Conservation (phyloP, 805 yeast genomes). For the Candida vartiovaarae region DNA sequence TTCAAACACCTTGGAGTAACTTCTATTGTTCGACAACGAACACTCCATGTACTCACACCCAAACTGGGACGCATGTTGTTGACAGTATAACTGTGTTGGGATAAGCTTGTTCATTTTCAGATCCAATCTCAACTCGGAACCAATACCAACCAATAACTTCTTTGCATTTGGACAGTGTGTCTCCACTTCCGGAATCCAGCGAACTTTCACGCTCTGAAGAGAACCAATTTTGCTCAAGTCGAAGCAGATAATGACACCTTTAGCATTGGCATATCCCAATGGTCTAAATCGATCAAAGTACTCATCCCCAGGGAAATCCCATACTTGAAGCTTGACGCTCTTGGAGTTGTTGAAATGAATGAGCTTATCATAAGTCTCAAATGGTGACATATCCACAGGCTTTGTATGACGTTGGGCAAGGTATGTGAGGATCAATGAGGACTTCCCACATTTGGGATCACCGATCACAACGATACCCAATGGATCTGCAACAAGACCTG, state of each 20-base stretch:
- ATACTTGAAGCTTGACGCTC: slow-evolving; percentile 27
- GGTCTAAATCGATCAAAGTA: slow-evolving; percentile 36
- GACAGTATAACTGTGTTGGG: slow-evolving; percentile 23
- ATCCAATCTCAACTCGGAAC: slow-evolving; percentile 30
- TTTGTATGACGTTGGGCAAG: slow-evolving; percentile 9
- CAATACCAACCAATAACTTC: slow-evolving; percentile 31
- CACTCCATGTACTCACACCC: slow-evolving; percentile 32
- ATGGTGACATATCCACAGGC: slow-evolving; percentile 5
- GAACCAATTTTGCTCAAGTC: slow-evolving; percentile 27
- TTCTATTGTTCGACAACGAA: slow-evolving; percentile 17
- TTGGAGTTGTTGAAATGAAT: slow-evolving; percentile 14
- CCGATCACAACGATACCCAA: slow-evolving; percentile 18
- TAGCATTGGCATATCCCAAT: slow-evolving; percentile 33
- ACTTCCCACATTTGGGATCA: slow-evolving; percentile 23
- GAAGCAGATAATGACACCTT: slow-evolving; percentile 33
- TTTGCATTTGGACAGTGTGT: slow-evolving; percentile 32
- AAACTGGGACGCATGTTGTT: slow-evolving; percentile 25
- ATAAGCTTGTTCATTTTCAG: slow-evolving; percentile 17
- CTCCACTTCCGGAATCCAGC: slow-evolving; percentile 38
- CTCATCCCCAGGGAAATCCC: slow-evolving; percentile 36
- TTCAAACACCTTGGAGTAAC: slow-evolving; percentile 16
- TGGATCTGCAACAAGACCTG: too few relatives aligned
- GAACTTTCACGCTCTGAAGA: slow-evolving; percentile 29
- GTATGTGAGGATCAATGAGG: slow-evolving; percentile 19
- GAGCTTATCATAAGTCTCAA: slow-evolving; percentile 20